A percentile compares a stretch with the other conserved stretches of the same genome.
Conservation (phyloP, 2,329 filamentous ascomycete species). For the Cadophora malorum region DNA sequence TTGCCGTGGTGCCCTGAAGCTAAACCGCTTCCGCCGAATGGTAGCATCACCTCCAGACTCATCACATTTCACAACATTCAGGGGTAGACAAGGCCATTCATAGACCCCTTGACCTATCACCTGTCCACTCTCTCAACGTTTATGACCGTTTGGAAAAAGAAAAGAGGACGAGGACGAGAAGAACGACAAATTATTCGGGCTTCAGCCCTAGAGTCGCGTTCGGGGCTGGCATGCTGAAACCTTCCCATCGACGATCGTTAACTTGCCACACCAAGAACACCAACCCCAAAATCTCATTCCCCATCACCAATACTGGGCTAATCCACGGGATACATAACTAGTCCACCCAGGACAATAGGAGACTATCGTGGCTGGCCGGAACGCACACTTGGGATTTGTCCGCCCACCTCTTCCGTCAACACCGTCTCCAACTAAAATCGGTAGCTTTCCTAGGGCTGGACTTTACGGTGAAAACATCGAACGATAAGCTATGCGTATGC, state of each 20-base stretch:
- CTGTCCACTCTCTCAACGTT: not conserved
- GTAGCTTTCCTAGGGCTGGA: not conserved
- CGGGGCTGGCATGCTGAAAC: not conserved
- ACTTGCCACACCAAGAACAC: not conserved
- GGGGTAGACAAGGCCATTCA: conserved; percentile 5
- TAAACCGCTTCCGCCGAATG: not conserved
- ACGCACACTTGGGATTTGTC: not conserved
- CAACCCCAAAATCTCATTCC: not conserved
- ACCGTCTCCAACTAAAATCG: not conserved
- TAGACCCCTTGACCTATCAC: not conserved
- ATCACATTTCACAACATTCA: conserved; percentile 8
- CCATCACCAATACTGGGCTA: not conserved
- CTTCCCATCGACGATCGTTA: not conserved
- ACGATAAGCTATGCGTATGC: not conserved
- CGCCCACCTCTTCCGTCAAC: not conserved
- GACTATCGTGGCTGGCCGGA: not conserved
- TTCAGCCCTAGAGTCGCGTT: not conserved
- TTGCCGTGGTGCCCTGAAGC: conserved; percentile 12
- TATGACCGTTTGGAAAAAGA: not conserved
- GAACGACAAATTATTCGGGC: not conserved
- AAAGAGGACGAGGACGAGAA: not conserved
- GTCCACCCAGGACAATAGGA: not conserved
- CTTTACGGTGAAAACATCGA: not conserved
- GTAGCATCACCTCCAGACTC: not conserved
- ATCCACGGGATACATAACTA: not conserved